Evolutionary conservation across 1,284 basidiomycete species (phyloP).

Genomic region (Phellinidium pouzarii): DNA sequence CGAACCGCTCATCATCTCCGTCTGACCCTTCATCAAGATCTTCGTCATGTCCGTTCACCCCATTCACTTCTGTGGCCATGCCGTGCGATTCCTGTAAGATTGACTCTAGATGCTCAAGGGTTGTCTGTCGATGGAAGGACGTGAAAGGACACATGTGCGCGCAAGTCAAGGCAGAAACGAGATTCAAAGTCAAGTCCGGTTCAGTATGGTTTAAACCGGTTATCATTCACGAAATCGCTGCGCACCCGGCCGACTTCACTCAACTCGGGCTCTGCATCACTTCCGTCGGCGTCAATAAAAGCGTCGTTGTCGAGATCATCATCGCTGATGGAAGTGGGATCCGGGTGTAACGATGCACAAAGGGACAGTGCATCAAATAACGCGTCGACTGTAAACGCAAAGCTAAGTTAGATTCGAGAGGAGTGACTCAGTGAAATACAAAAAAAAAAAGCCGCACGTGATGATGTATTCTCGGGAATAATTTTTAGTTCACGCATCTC

Average conservation of each 20-base stretch:
- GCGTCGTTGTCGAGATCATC: constrained; percentile 53
- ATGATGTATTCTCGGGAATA: constrained; percentile 48
- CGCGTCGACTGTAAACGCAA: constrained; percentile 55
- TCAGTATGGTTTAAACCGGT: constrained; percentile 85
- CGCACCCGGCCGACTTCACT: constrained; percentile 90
- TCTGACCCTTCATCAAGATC: constrained; percentile 6
- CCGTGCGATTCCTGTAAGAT: constrained; percentile 55
- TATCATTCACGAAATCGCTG: constrained; percentile 78
- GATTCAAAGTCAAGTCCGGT: constrained; percentile 28
- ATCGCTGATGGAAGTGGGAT: constrained; percentile 47
- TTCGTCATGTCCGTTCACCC: constrained; percentile 22
- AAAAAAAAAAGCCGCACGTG: constrained; percentile 49
- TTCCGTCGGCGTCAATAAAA: constrained; percentile 44
- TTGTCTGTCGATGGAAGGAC: constrained; percentile 41
- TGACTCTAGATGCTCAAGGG: constrained; percentile 67
- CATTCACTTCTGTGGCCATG: constrained; percentile 5
- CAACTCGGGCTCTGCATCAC: constrained; percentile 52
- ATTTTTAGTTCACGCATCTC: constrained; percentile 76
- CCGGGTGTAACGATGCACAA: constrained; percentile 89
- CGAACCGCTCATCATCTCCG: neutral
- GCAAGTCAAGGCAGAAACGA: constrained; percentile 23
- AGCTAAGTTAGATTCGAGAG: constrained; percentile 11
- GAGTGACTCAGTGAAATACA: too few species aligned
- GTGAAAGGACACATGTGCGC: too few species aligned
- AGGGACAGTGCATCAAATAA: constrained; percentile 86